These are phyloP conservation scores for Colletotrichum horii DNA, from an alignment of 2,329 filamentous ascomycete genomes.

Conservation along the genomic window DNA sequence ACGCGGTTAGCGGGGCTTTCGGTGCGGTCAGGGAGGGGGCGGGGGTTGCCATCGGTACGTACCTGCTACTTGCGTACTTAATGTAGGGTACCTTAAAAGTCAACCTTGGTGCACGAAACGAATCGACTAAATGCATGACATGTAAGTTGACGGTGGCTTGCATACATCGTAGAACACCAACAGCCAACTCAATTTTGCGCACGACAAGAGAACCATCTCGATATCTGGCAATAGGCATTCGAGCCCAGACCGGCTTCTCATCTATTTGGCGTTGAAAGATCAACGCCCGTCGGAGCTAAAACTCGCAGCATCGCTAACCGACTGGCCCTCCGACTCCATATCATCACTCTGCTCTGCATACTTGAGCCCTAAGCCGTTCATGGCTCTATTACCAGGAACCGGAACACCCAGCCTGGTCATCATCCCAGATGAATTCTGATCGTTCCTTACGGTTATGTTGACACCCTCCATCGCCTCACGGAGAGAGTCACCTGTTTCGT, in stretches of 20 bases:
- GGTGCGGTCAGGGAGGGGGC: neutral
- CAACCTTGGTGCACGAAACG: no score
- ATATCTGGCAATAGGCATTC: neutral
- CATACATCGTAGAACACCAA: neutral
- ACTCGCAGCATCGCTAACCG: constrained; percentile 41
- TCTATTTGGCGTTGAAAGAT: neutral
- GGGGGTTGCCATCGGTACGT: neutral
- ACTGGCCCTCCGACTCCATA: constrained; percentile 40
- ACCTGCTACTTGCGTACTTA: neutral
- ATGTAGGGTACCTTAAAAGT: neutral
- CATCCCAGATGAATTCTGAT: constrained; percentile 3
- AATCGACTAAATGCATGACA: neutral
- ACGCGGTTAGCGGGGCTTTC: constrained; percentile 17
- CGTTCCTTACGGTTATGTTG: constrained; percentile 40
- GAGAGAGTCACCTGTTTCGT: constrained; percentile 83
- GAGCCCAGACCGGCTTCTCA: neutral
- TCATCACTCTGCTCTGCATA: constrained; percentile 37
- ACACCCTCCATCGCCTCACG: constrained; percentile 72
- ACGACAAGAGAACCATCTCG: neutral
- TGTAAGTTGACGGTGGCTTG: neutral
- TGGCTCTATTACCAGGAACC: constrained; percentile 21
- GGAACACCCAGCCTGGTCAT: constrained; percentile 20
- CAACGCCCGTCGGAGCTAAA: constrained; percentile 33
- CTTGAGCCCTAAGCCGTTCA: constrained; percentile 34
- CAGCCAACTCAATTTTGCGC: neutral